Base-by-base conservation (phyloP, 2,329 filamentous ascomycete genomes). In the Aspergillus melleus region DNA sequence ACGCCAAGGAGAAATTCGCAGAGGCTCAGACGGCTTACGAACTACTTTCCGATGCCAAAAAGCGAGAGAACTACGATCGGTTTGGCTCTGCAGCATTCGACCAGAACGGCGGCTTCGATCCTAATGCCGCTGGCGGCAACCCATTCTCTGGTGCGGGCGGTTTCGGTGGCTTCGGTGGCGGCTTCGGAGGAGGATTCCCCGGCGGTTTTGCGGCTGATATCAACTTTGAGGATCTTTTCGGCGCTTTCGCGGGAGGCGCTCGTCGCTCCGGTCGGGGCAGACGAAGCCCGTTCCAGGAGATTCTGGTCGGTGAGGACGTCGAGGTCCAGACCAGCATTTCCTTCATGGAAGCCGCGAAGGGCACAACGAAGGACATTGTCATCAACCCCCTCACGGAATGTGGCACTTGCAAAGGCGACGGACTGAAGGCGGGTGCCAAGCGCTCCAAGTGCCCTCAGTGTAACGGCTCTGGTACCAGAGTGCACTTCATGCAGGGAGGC, bases 201-300 rank as follows among this genome's bases (percentile, higher is more conserved):
- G 88, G 88, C 30, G 90, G 72, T 0, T 94, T 94, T 72, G 86
- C 89, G 14, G 85, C 85, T 1, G 91, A 93, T 64, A 93, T 98
- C 81, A 96, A 96, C 74, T 96, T 99, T 65, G 95, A 98, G 64
- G 95, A 99, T 76, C 81, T 99, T 11, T 98, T 99, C 74, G 90
- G 89, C 54, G 92, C 92, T 8, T 97, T 97, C 72, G 87, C 89
- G 65, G 84, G 86, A 39, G 83, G 86, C 24, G 77, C 79, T 22
- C 77, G 83, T 58, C 78, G 84, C 55, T 79, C 83, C 68, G 66
- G 83, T 74, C 60, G 82, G 44, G 80, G 82, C 26, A 79, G 82
- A n/a, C 82, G 85, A 42, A 87, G 84, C 57, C 89, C 90, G 11
- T 95, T 95, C 72, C 86, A 92, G 69, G 89, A 96, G 67, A 86